A percentile compares a stretch with the other conserved stretches of the same genome.
These are phyloP conservation scores for Neonectria coccinea DNA, from an alignment of 2,329 filamentous ascomycete species.

Conservation along the genomic window DNA sequence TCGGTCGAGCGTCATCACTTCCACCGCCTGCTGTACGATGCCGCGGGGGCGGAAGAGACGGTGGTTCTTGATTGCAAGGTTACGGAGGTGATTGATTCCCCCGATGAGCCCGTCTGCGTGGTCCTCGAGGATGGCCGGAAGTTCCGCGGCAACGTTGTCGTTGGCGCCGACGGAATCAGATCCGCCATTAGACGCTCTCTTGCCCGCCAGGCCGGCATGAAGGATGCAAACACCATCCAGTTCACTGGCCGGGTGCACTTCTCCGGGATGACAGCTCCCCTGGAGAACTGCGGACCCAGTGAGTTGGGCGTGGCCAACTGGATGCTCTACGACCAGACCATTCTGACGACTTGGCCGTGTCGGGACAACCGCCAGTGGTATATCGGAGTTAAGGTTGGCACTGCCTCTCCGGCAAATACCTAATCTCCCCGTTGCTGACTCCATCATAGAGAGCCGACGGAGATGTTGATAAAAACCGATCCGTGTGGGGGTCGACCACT, in stretches of 20 bases:
- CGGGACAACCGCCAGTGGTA: constrained; percentile 26
- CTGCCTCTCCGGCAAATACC: background rate
- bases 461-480: constrained; percentile 22
- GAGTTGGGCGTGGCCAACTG: constrained; percentile 25
- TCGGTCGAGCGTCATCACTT: constrained; percentile 24
- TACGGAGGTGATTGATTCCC: constrained; percentile 14
- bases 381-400: constrained; percentile 25
- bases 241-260: constrained; percentile 27
- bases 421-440: background rate
- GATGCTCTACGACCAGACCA: constrained; percentile 29
- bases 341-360: constrained; percentile 24
- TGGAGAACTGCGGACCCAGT: constrained; percentile 20
- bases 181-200: constrained; percentile 21
- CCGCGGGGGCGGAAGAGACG: constrained; percentile 17
- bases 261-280: constrained; percentile 21
- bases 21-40: constrained; percentile 23
- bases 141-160: constrained; percentile 23
- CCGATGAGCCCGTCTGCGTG: constrained; percentile 14
- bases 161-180: constrained; percentile 26
- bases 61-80: constrained; percentile 23
- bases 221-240: constrained; percentile 26
- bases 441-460: constrained; percentile 24
- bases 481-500: constrained; percentile 24
- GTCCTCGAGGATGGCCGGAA: constrained; percentile 19
- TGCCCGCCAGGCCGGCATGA: constrained; percentile 20